Percentiles rank a stretch among this genome's conserved stretches.
Evolutionary conservation across 768 basidiomycete genomes (phyloP).

Genomic region (Psilocybe subaeruginosa): DNA sequence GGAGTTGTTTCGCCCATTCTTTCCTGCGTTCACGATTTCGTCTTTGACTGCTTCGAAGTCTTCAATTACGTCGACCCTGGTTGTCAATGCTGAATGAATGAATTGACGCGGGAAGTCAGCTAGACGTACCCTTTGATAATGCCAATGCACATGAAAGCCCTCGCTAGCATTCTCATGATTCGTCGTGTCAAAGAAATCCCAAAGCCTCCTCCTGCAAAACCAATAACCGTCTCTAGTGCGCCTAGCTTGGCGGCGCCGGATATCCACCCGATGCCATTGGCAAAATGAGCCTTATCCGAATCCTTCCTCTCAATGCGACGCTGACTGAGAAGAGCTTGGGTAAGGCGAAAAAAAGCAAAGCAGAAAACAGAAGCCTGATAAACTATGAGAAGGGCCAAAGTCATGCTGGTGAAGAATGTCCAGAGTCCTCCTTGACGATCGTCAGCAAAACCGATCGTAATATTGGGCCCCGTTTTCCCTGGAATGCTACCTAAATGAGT

Average conservation of each 20-base stretch:
- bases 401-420: conserved; percentile 60
- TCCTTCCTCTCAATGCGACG: conserved; percentile 50
- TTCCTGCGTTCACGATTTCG: conserved; percentile 34
- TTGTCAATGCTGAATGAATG: neutral
- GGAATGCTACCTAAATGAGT: conserved; percentile 3
- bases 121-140: conserved; percentile 64
- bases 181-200: conserved; percentile 57
- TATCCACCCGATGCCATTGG: conserved; percentile 71
- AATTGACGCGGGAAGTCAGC: neutral
- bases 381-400: conserved; percentile 59
- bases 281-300: conserved; percentile 47
- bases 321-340: conserved; percentile 50
- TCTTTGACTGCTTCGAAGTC: conserved; percentile 50
- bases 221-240: conserved; percentile 64
- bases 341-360: conserved; percentile 61
- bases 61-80: conserved; percentile 55
- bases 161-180: conserved; percentile 54
- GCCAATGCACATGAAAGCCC: conserved; percentile 63
- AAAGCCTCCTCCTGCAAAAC: conserved; percentile 61
- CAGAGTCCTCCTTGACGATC: conserved; percentile 41
- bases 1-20: conserved; percentile 17
- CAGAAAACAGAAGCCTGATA: conserved; percentile 64
- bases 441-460: conserved; percentile 47
- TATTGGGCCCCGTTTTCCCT: conserved; percentile 22
- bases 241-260: conserved; percentile 63